Conservation (phyloP, 1,284 basidiomycete species). For the Cryptococcus sp. region DNA sequence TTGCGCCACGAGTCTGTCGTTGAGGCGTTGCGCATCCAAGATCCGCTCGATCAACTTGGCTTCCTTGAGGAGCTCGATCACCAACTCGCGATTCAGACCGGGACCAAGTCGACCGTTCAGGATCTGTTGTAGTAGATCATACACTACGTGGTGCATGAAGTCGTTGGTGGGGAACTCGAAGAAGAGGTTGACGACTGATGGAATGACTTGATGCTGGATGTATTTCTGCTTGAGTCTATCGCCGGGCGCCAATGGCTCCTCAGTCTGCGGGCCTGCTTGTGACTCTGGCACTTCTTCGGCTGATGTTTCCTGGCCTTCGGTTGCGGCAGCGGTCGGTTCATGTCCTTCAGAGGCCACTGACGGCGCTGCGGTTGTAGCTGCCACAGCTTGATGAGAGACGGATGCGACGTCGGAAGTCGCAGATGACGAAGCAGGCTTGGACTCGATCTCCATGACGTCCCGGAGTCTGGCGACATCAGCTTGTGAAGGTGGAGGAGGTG, state of each 20-base stretch:
- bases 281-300: background rate
- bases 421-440: conserved; percentile 11
- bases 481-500: conserved; percentile 42
- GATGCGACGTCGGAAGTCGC: conserved; percentile 25
- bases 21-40: conserved; percentile 75
- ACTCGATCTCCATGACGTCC: conserved; percentile 40
- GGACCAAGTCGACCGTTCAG: conserved; percentile 79
- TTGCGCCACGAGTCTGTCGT: conserved; percentile 68
- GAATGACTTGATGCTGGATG: conserved; percentile 69
- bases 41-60: conserved; percentile 77
- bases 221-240: conserved; percentile 77
- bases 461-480: conserved; percentile 42
- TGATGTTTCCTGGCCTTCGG: conserved; percentile 3
- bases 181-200: conserved; percentile 81
- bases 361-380: conserved; percentile 30
- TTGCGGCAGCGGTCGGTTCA: conserved; percentile 1
- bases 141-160: conserved; percentile 95
- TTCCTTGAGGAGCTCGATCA: conserved; percentile 76
- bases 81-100: conserved; percentile 77
- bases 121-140: conserved; percentile 94
- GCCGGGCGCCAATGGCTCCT: conserved; percentile 56
- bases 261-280: background rate
- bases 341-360: conserved; percentile 28
- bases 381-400: conserved; percentile 31
- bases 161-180: conserved; percentile 98